Evolutionary conservation across 2,329 filamentous ascomycete genomes (phyloP).

Genomic region (Fusarium sp.): DNA sequence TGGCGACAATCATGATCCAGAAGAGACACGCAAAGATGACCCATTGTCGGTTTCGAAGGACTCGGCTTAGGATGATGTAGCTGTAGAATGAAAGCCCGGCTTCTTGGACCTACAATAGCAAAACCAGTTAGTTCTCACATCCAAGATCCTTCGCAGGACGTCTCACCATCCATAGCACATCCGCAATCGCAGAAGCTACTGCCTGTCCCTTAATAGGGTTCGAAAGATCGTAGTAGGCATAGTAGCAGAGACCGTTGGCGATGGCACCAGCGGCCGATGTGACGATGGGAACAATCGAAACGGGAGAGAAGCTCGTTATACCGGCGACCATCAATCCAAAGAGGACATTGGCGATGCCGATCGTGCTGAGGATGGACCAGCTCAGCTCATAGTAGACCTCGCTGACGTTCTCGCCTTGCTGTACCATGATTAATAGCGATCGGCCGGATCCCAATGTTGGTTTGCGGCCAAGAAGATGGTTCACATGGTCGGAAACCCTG

Average conservation of each 20-base stretch:
- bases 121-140: not conserved
- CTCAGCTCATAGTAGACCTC: slow-evolving; percentile 55
- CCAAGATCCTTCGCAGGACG: not conserved
- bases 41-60: slow-evolving; percentile 57
- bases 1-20: slow-evolving; percentile 67
- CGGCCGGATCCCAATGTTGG: not conserved
- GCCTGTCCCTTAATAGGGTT: slow-evolving; percentile 42
- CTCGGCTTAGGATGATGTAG: slow-evolving; percentile 63
- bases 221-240: slow-evolving; percentile 51
- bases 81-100: slow-evolving; percentile 60
- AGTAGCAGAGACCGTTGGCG: slow-evolving; percentile 58
- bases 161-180: slow-evolving; percentile 55
- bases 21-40: slow-evolving; percentile 64
- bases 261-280: slow-evolving; percentile 52
- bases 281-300: slow-evolving; percentile 54
- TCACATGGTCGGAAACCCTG: not conserved
- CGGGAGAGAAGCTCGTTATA: slow-evolving; percentile 53
- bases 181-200: slow-evolving; percentile 53
- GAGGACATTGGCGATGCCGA: slow-evolving; percentile 55
- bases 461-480: not conserved
- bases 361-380: slow-evolving; percentile 59
- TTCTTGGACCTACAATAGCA: slow-evolving; percentile 55
- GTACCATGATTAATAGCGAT: slow-evolving; percentile 14
- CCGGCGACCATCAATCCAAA: slow-evolving; percentile 53
- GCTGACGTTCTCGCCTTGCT: not conserved